A percentile compares a stretch with the other conserved stretches of the same genome.
Conservation (phyloP, 345 rosid species). For the Lepidium sativum region DNA sequence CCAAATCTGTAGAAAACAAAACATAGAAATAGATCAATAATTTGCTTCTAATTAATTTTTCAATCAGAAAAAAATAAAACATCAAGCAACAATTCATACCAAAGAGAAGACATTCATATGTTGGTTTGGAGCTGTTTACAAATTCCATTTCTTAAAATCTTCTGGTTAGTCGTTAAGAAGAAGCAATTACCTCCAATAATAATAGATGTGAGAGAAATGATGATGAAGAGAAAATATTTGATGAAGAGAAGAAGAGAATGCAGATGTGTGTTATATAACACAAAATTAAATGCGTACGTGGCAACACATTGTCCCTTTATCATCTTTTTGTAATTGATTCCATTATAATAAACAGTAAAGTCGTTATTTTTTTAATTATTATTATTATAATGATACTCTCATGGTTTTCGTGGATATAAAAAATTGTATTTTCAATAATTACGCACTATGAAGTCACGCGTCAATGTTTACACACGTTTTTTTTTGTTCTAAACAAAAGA, state of each 20-base stretch:
- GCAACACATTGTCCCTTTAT: not conserved
- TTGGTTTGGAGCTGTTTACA: constrained; percentile 24
- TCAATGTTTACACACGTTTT: constrained; percentile 10
- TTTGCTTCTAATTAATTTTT: constrained; percentile 29
- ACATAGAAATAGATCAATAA: not conserved
- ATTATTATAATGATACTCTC: not conserved
- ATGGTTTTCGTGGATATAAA: not conserved
- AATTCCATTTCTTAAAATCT: constrained; percentile 17
- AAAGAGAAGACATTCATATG: constrained; percentile 58
- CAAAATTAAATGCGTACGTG: not conserved
- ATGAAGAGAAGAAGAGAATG: constrained; percentile 11
- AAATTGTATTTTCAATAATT: not conserved
- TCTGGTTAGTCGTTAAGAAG: not conserved
- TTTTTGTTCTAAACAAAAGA: not conserved
- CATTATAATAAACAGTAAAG: not conserved
- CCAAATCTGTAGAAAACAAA: constrained; percentile 39
- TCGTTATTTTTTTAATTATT: too few relatives aligned
- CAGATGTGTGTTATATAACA: constrained; percentile 10
- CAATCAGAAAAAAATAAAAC: not conserved
- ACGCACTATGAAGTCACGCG: constrained; percentile 14
- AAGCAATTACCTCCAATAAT: not conserved
- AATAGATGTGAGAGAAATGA: not conserved
- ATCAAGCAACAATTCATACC: not conserved
- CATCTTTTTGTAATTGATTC: not conserved
- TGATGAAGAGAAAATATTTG: constrained; percentile 9